Percentiles rank a stretch among this genome's conserved stretches.
Evolutionary conservation across 169 alveolate species (phyloP).

Genomic region (Plasmodium gallinaceum): DNA sequence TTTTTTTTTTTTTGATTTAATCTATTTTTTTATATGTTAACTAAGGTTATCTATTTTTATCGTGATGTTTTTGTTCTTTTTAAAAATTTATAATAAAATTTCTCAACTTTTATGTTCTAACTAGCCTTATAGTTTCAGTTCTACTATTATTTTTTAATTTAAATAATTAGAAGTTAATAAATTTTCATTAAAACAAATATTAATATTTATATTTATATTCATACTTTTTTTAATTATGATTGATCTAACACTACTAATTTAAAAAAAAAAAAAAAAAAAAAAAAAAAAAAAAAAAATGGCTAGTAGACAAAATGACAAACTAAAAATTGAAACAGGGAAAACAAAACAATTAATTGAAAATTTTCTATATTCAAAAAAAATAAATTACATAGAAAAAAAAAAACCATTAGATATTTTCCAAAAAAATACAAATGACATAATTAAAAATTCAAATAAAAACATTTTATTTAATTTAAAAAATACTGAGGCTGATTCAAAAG

Average conservation of each 20-base stretch:
- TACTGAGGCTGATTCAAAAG: slow-evolving; percentile 5
- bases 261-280: slow-evolving; percentile 52
- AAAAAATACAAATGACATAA: slow-evolving; percentile 5
- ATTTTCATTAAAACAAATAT: slow-evolving; percentile 11
- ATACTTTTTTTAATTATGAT: slow-evolving; percentile 1
- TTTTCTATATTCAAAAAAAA: slow-evolving; percentile 26
- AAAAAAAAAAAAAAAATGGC: slow-evolving; percentile 61
- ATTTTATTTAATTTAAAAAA: slow-evolving; percentile 19
- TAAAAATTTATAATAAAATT: too few relatives aligned
- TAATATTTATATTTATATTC: slow-evolving; percentile 9
- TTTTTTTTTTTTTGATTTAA: too few relatives aligned
- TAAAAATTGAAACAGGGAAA: slow-evolving; percentile 23
- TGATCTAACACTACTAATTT: neutral
- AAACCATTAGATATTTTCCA: slow-evolving; percentile 23
- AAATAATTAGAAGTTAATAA: neutral
- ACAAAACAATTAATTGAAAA: slow-evolving; percentile 9
- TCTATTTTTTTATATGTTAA: too few relatives aligned
- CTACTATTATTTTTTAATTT: neutral
- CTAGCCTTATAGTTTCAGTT: too few relatives aligned
- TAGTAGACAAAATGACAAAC: slow-evolving; percentile 58
- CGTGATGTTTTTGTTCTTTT: too few relatives aligned
- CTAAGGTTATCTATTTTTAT: too few relatives aligned
- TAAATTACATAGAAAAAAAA: slow-evolving; percentile 11
- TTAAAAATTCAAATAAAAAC: slow-evolving; percentile 32
- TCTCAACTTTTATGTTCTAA: too few relatives aligned